Evolutionary conservation across 345 rosid genomes (phyloP).

Genomic region (Linum usitatissimum): DNA sequence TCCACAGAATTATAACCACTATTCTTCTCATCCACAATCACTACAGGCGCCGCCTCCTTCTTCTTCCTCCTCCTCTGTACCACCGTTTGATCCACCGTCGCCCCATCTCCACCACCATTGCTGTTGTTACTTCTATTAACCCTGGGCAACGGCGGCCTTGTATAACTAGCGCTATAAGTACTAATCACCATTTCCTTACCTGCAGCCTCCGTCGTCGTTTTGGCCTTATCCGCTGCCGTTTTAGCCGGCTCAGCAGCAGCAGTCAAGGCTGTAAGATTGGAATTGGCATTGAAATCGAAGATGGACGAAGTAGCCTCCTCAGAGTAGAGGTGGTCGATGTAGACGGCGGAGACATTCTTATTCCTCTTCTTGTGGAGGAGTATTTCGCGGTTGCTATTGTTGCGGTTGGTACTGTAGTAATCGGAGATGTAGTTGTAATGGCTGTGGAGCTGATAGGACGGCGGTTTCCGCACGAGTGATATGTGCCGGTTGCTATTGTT

Average conservation of each 20-base stretch:
- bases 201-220: slow-evolving; percentile 18
- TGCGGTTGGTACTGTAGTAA: slow-evolving; percentile 18
- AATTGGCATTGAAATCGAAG: slow-evolving; percentile 1
- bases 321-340: slow-evolving; percentile 33
- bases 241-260: slow-evolving; percentile 20
- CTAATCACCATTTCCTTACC: slow-evolving; percentile 20
- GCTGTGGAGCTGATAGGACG: neutral
- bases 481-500: too few relatives aligned
- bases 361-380: slow-evolving; percentile 2
- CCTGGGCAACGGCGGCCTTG: neutral
- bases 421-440: slow-evolving; percentile 13
- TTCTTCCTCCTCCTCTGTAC: neutral
- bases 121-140: too few relatives aligned
- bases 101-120: neutral
- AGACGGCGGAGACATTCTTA: slow-evolving; percentile 22
- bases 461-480: too few relatives aligned
- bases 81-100: neutral
- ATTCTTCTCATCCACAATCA: slow-evolving; percentile 3
- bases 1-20: slow-evolving; percentile 14
- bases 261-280: neutral
- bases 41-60: neutral
- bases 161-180: neutral
- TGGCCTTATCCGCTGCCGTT: slow-evolving; percentile 18
- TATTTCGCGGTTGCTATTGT: neutral
- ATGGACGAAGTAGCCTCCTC: too few relatives aligned